phyloP scores from a whole-genome alignment of 78 protist genomes.

The Creolimax fragrantissima region DNA sequence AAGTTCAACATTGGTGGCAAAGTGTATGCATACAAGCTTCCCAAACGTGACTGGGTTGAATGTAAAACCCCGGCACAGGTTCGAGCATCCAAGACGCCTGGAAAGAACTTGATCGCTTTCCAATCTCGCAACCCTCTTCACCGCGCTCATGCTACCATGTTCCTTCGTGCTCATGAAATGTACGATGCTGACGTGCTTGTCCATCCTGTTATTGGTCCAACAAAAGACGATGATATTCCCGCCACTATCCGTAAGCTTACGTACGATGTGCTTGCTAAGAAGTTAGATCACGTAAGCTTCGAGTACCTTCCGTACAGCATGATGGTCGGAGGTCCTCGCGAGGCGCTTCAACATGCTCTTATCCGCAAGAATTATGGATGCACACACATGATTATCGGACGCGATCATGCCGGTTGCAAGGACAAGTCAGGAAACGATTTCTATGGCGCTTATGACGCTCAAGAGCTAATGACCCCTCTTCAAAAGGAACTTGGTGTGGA shows the following conservation, averaged over 20 bases:
- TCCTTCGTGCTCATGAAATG: constrained; percentile 52
- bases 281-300: constrained; percentile 28
- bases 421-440: constrained; percentile 56
- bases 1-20: constrained; percentile 67
- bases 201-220: constrained; percentile 86
- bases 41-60: constrained; percentile 20
- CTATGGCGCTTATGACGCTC: constrained; percentile 79
- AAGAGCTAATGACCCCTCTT: constrained; percentile 58
- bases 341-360: constrained; percentile 89
- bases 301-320: constrained; percentile 55
- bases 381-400: constrained; percentile 88
- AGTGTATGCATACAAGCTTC: constrained; percentile 26
- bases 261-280: constrained; percentile 52
- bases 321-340: constrained; percentile 88
- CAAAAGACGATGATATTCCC: constrained; percentile 86
- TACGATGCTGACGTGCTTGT: constrained; percentile 60
- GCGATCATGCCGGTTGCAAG: constrained; percentile 89
- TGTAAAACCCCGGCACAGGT: constrained; percentile 70
- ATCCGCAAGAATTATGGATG: constrained; percentile 88
- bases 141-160: constrained; percentile 74
- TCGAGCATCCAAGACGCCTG: constrained; percentile 52
- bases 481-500: constrained; percentile 59
- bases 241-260: constrained; percentile 71
- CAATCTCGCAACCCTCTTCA: constrained; percentile 92
- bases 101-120: constrained; percentile 69